A percentile compares a stretch with the other conserved stretches of the same genome.
Conservation (phyloP, 441 rosid species). For the Eruca vesicaria region DNA sequence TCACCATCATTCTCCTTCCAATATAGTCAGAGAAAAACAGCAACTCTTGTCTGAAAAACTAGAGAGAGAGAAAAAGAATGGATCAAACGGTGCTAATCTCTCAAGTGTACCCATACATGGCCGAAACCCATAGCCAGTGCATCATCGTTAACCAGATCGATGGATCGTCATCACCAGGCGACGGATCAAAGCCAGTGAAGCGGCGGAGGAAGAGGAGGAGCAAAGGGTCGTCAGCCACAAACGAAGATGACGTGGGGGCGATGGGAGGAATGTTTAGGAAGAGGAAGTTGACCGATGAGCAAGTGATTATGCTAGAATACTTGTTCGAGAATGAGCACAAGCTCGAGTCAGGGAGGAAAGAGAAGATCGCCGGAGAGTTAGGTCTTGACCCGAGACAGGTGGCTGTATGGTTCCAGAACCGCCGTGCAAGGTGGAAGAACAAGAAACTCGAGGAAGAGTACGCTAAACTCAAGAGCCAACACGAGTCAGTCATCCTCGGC, state of each 20-base stretch:
- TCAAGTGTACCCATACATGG: constrained; percentile 21
- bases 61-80: constrained; percentile 19
- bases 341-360: constrained; percentile 79
- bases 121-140: neutral
- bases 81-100: constrained; percentile 26
- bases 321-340: constrained; percentile 71
- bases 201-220: constrained; percentile 57
- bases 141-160: constrained; percentile 21
- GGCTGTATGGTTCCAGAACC: constrained; percentile 91
- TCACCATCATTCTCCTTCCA: constrained; percentile 23
- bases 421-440: constrained; percentile 83
- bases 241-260: constrained; percentile 22
- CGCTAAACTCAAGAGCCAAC: constrained; percentile 43
- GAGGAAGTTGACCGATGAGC: constrained; percentile 70
- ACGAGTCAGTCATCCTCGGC: constrained; percentile 49
- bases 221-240: constrained; percentile 27
- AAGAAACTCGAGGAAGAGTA: constrained; percentile 81
- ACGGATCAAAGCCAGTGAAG: constrained; percentile 38
- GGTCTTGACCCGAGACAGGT: constrained; percentile 87
- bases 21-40: constrained; percentile 21
- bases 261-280: constrained; percentile 40
- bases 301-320: constrained; percentile 56
- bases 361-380: constrained; percentile 63
- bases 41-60: constrained; percentile 18
- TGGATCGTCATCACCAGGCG: constrained; percentile 42